phyloP scores from a whole-genome alignment of 2,329 filamentous ascomycete species.

The Xylariomycetidae sp. region DNA sequence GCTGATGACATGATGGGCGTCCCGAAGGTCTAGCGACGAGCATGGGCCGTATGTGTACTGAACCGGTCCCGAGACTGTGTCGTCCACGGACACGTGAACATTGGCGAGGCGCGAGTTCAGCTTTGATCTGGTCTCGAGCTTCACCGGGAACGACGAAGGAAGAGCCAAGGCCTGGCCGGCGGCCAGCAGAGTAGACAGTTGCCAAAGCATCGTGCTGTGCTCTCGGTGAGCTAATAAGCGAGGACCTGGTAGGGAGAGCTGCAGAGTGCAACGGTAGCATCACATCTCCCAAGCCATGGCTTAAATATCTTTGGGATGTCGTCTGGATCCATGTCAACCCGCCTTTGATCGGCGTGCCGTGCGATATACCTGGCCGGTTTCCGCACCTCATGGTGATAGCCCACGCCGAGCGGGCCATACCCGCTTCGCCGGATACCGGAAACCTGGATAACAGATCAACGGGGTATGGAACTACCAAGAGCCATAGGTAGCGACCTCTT shows the following conservation, averaged over 20 bases:
- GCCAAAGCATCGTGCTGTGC: neutral
- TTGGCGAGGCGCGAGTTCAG: constrained; percentile 29
- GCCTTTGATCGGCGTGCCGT: too few relatives aligned
- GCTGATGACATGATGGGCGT: constrained; percentile 24
- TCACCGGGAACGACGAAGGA: constrained; percentile 19
- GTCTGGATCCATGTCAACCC: too few relatives aligned
- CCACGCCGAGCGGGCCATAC: too few relatives aligned
- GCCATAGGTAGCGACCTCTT: too few relatives aligned
- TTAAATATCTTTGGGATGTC: too few relatives aligned
- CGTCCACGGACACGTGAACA: constrained; percentile 23
- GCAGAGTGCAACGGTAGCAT: too few relatives aligned
- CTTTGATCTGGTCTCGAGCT: constrained; percentile 29
- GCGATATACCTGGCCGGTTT: too few relatives aligned
- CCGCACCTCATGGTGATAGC: too few relatives aligned
- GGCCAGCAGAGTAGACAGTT: neutral
- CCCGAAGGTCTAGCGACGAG: constrained; percentile 7
- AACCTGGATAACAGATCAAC: too few relatives aligned
- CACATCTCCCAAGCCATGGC: too few relatives aligned
- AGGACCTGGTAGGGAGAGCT: neutral
- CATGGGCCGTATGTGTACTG: constrained; percentile 30
- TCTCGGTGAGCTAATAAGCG: neutral
- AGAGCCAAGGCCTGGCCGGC: constrained; percentile 1
- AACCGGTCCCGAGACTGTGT: constrained; percentile 19
- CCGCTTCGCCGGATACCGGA: too few relatives aligned
- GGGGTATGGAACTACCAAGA: too few relatives aligned